Conservation (phyloP, 768 basidiomycete species). For the Fomitopsis serialis region DNA sequence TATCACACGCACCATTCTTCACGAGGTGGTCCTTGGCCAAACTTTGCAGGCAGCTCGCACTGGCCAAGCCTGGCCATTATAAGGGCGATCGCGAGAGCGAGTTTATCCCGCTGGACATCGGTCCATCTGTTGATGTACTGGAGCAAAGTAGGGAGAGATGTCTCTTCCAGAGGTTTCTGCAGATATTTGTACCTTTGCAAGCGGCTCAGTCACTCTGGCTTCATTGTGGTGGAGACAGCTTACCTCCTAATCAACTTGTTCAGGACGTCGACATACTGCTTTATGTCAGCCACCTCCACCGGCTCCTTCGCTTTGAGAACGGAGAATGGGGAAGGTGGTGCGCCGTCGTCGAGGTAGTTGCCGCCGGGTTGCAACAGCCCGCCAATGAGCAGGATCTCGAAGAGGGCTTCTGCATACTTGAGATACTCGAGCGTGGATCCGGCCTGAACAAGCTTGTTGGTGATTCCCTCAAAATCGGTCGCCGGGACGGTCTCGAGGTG, state of each 20-base stretch:
- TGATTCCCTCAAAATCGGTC: constrained; percentile 77
- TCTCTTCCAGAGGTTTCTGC: constrained; percentile 91
- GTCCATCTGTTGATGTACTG: constrained; percentile 90
- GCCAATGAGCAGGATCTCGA: constrained; percentile 93
- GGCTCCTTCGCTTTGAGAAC: constrained; percentile 79
- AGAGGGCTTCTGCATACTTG: constrained; percentile 96
- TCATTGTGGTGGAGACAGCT: constrained; percentile 9
- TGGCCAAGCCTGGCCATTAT: constrained; percentile 80
- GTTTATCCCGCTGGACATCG: constrained; percentile 70
- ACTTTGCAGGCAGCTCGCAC: constrained; percentile 70
- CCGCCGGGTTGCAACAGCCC: constrained; percentile 97
- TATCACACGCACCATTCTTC: constrained; percentile 71
- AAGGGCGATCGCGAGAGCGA: constrained; percentile 76
- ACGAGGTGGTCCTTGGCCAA: constrained; percentile 92
- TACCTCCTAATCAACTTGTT: constrained; percentile 95
- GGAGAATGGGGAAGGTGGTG: constrained; percentile 84
- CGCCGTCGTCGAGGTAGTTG: constrained; percentile 81
- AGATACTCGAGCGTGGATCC: constrained; percentile 91
- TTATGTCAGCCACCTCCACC: constrained; percentile 78
- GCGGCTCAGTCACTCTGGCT: not conserved
- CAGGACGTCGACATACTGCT: constrained; percentile 89
- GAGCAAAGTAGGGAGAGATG: constrained; percentile 73
- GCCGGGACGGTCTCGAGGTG: constrained; percentile 78
- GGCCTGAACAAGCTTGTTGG: constrained; percentile 84
- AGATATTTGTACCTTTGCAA: constrained; percentile 91